Evolutionary conservation across 2,329 filamentous ascomycete genomes (phyloP).

Genomic region (Beauveria pseudobassiana): DNA sequence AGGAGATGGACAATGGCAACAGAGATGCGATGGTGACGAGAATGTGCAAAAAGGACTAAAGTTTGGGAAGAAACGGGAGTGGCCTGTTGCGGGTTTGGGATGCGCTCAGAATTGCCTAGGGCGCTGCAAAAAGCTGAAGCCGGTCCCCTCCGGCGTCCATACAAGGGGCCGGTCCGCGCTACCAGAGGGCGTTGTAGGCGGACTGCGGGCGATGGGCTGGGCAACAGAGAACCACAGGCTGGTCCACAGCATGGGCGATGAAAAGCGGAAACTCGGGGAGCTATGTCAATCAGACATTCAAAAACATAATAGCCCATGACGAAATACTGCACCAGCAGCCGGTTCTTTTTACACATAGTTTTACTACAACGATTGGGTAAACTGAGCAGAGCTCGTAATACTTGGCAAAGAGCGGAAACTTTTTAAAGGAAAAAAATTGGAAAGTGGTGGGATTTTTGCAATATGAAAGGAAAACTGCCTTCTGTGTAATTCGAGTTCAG

Average conservation of each 20-base stretch:
- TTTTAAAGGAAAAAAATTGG: not conserved
- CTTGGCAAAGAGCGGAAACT: not conserved
- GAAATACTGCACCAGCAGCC: too few relatives aligned
- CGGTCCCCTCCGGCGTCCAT: conserved; percentile 7
- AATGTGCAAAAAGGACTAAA: conserved; percentile 9
- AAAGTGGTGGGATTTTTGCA: too few relatives aligned
- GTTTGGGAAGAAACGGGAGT: not conserved
- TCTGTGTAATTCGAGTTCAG: not conserved
- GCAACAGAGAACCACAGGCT: not conserved
- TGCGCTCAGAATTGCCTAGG: not conserved
- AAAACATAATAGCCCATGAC: conserved; percentile 10
- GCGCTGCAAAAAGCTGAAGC: not conserved
- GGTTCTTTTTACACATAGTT: conserved; percentile 13
- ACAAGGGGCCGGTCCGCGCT: not conserved
- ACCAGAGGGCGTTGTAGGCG: not conserved
- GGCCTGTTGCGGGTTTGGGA: conserved; percentile 9
- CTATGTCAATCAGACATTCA: not conserved
- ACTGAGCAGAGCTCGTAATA: not conserved
- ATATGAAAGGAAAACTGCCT: not conserved
- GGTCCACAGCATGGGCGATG: not conserved
- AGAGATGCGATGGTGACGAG: not conserved
- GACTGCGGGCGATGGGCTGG: not conserved
- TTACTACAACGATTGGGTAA: conserved; percentile 7
- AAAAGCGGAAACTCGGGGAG: not conserved
- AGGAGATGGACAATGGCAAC: not conserved